These are phyloP conservation scores for Leccinum arenicola DNA, from an alignment of 768 basidiomycete genomes.

Conservation along the genomic window DNA sequence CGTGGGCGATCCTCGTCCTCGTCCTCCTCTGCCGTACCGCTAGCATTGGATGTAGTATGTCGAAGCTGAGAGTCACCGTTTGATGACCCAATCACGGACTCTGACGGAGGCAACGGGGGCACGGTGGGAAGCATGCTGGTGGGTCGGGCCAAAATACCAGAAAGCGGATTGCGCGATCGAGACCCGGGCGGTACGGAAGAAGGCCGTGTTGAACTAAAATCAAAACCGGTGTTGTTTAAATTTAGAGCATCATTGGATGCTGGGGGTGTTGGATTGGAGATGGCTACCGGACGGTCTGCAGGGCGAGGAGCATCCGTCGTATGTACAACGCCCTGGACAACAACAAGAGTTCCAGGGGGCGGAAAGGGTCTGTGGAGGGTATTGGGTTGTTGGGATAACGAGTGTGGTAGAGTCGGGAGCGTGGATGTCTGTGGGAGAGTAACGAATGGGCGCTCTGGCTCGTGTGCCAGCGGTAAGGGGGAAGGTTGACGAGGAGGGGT, in stretches of 20 bases:
- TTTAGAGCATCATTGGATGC: constrained; percentile 4
- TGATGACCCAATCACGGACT: constrained; percentile 4
- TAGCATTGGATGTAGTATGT: background rate
- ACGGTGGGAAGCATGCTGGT: constrained; percentile 30
- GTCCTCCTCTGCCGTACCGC: constrained; percentile 7
- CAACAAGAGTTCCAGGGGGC: constrained; percentile 74
- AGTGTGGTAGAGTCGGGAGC: constrained; percentile 19
- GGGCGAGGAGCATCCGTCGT: constrained; percentile 61
- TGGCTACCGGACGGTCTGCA: constrained; percentile 20
- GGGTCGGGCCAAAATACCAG: constrained; percentile 40
- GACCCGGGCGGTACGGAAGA: constrained; percentile 29
- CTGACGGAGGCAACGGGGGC: constrained; percentile 9
- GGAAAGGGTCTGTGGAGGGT: constrained; percentile 50
- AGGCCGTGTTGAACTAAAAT: constrained; percentile 11
- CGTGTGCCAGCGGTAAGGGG: constrained; percentile 10
- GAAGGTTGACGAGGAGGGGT: constrained; percentile 10
- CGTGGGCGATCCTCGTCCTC: constrained; percentile 17
- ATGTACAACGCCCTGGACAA: constrained; percentile 81
- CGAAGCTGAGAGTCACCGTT: constrained; percentile 4
- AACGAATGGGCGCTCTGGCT: constrained; percentile 12
- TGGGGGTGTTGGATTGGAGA: constrained; percentile 8
- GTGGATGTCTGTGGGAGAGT: constrained; percentile 14
- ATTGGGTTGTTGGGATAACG: constrained; percentile 22
- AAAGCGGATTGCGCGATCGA: constrained; percentile 33
- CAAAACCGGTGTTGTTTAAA: constrained; percentile 6